Evolutionary conservation across 768 basidiomycete genomes (phyloP).

Genomic region (Multifurca ochricompacta): DNA sequence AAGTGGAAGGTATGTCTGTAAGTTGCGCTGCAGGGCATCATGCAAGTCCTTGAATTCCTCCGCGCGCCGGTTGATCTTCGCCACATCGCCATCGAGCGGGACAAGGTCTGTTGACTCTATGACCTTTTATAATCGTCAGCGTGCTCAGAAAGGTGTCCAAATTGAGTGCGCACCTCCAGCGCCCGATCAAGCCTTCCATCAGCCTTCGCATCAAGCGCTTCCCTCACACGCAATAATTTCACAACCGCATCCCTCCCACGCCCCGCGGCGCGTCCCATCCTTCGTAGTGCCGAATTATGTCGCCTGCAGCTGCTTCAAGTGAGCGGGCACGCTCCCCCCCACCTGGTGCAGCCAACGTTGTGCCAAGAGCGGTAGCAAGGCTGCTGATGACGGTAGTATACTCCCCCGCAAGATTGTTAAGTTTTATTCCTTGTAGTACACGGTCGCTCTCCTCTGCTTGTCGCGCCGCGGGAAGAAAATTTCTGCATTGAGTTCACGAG

Average conservation of each 20-base stretch:
- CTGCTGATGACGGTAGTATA: constrained; percentile 82
- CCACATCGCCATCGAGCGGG: constrained; percentile 79
- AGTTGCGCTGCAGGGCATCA: constrained; percentile 80
- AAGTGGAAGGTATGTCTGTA: constrained; percentile 80
- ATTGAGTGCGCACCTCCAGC: constrained; percentile 56
- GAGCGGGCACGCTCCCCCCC: constrained; percentile 55
- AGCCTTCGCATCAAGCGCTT: constrained; percentile 72
- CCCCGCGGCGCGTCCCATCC: constrained; percentile 64
- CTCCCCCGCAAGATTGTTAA: constrained; percentile 92
- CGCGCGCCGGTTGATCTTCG: constrained; percentile 74
- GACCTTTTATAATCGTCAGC: constrained; percentile 39
- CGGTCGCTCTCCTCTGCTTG: constrained; percentile 80
- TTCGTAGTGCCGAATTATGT: constrained; percentile 76
- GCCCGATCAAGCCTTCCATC: constrained; percentile 66
- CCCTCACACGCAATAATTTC: constrained; percentile 68
- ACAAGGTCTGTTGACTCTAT: constrained; percentile 84
- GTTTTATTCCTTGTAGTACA: constrained; percentile 83
- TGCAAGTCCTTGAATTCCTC: constrained; percentile 87
- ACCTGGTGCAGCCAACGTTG: constrained; percentile 60
- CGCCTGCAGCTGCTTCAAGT: constrained; percentile 67
- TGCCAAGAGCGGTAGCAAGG: constrained; percentile 81
- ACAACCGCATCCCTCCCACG: constrained; percentile 69
- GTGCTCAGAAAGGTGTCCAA: not conserved
- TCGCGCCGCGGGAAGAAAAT: constrained; percentile 74
- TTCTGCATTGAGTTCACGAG: constrained; percentile 64